A percentile compares a stretch with the other conserved stretches of the same genome.
Evolutionary conservation across 2,329 filamentous ascomycete species (phyloP).

Genomic region (Phialocephala subalpina): DNA sequence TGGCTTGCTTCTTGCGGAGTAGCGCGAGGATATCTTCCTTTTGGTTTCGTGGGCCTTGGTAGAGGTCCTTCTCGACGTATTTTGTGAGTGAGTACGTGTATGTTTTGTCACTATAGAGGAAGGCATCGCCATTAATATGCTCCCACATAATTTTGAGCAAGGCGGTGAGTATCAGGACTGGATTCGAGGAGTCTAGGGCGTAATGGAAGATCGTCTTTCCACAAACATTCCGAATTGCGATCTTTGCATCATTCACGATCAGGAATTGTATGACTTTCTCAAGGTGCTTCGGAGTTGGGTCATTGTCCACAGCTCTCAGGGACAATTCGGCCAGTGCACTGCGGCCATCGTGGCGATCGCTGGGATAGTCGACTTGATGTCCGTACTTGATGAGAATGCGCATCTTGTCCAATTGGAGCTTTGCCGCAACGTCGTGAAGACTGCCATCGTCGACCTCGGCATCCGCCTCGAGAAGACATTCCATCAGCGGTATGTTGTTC

Average conservation of each 20-base stretch:
- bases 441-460: constrained; percentile 57
- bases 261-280: constrained; percentile 63
- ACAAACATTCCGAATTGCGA: constrained; percentile 44
- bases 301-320: constrained; percentile 52
- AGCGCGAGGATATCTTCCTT: constrained; percentile 26
- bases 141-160: constrained; percentile 72
- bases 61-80: constrained; percentile 54
- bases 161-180: constrained; percentile 62
- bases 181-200: constrained; percentile 64
- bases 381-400: constrained; percentile 64
- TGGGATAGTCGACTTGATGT: constrained; percentile 72
- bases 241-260: constrained; percentile 62
- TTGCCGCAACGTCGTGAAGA: constrained; percentile 69
- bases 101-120: constrained; percentile 59
- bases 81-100: constrained; percentile 71
- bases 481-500: constrained; percentile 28
- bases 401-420: constrained; percentile 64
- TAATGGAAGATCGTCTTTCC: constrained; percentile 68
- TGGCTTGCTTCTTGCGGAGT: constrained; percentile 24
- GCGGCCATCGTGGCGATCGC: constrained; percentile 67
- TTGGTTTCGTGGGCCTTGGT: constrained; percentile 24
- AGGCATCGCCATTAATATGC: constrained; percentile 65
- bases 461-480: constrained; percentile 24
- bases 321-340: constrained; percentile 72
- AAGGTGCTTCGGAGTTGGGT: constrained; percentile 29